Evolutionary conservation across 2,329 filamentous ascomycete genomes (phyloP), one percentile per base, ranked within the genome.

Genomic region (Lecanosticta acicola): DNA sequence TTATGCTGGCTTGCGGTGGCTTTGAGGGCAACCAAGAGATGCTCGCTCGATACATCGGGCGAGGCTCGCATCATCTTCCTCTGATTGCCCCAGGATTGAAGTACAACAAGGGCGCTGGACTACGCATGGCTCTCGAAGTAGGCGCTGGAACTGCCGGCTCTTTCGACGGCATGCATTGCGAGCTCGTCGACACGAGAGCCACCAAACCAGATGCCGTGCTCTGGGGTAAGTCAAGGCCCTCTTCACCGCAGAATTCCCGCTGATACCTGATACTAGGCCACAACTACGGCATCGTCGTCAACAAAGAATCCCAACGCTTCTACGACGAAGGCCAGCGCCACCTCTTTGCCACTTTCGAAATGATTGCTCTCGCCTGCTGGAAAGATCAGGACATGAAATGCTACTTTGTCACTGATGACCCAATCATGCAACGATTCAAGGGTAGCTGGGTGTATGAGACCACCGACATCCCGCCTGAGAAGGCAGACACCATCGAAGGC

Each of bases 321-420:
- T 97, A 97, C 71, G 90, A 96, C 61, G 91, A 97, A 67, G 96
- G 91, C 75, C 95, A 96, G 72, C 80, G 91, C 58, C 80, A 70
- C 47, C 64, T 71, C 11, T 71, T 71, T 48, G 66, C 68, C 4
- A 70, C 68, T 1, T 71, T 70, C 49, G 67, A 71, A 52, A 67
- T 68, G 64, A 67, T 69, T 29, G 67, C 67, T 3, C 59, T 69
- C 4, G 60, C 70, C 46, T 62, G 64, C 36, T 70, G 67, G 67
- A 56, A 63, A 37, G 63, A 69, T 41, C 66, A 71, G 21, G 65
- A 71, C 44, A 61, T 66, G 46, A 67, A 65, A 39, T 68, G 65
- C 37, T 70, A 64, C 56, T 70, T 70, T 55, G 55, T 70, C 45
- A 69, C 68, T 7, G 68, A 70, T 47, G 58, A 63, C 16, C 59